Base-by-base conservation (phyloP, 345 rosid genomes). In the Carallia pectinifolia region DNA sequence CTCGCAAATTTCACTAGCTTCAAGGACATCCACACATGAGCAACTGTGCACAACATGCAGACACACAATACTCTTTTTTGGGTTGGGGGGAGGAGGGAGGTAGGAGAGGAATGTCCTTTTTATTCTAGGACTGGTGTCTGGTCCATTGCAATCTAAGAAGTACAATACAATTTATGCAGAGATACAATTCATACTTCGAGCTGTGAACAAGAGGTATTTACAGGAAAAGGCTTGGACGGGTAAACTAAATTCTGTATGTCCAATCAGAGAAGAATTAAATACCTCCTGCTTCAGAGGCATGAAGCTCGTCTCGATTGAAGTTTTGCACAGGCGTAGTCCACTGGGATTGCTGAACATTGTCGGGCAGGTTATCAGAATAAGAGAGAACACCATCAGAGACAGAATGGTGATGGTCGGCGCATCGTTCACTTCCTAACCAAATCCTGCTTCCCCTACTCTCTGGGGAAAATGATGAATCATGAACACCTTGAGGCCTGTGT, bases 371-470 rank as follows among this genome's bases (percentile, higher is more conserved):
- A 69, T 77, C 86, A 36, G 85, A 71, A 77, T 80, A 85, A 70
- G 89, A 74, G 65, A 88, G 86, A 53, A 74, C 85, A 61, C 89
- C 89, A 72, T 85, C 92, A 69, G 95, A 87, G 47, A 86, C 84
- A 23, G 90, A 84, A 76, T 90, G 90, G 62, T 88, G 85, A 79
- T 87, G 90, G 64, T 75, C 83, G 29, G 87, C 63, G 36, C 54
- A 76, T 8, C 78, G 78, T 40, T 71, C 85, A 61, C 75, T 82
- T 69, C 84, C 87, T 31, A 85, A 38, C 84, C 85, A 79, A 72
- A 84, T 80, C 77, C 85, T 76, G 77, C 84, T 85, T 67, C 82
- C 79, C 64, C 83, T 82, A 30, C 86, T 77, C 37, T 61, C 69
- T 33, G 89, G 86, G 69, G 82, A 77, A 36, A 78, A 58, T 37